Percentiles rank a stretch among this genome's conserved stretches.
Conservation (phyloP, 148 eudicot genomes). For the Cornus kousa region DNA sequence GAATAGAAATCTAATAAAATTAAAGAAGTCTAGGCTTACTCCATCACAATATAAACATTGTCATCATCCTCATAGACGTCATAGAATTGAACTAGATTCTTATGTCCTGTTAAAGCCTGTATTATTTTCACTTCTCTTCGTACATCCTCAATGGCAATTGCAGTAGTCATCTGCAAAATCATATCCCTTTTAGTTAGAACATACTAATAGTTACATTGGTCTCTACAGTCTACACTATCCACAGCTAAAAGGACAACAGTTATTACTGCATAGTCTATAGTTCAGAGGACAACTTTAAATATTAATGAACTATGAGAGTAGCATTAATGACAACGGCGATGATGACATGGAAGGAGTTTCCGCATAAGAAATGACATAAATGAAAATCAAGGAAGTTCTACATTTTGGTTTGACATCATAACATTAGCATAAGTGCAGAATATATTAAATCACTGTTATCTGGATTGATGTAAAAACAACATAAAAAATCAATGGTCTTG, state of each 20-base stretch:
- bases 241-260: not conserved
- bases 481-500: not conserved
- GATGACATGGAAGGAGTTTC: not conserved
- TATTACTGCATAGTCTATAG: not conserved
- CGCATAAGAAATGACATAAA: constrained; percentile 5
- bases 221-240: not conserved
- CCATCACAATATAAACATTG: constrained; percentile 87
- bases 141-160: constrained; percentile 89
- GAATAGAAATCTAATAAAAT: not conserved
- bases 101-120: constrained; percentile 77
- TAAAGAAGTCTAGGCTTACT: constrained; percentile 47
- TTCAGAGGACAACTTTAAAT: not conserved
- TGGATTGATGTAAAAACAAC: not conserved
- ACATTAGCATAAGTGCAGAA: not conserved
- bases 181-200: constrained; percentile 17
- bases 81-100: constrained; percentile 75
- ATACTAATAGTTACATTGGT: constrained; percentile 11
- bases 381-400: not conserved
- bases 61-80: constrained; percentile 89
- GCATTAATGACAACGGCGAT: not conserved
- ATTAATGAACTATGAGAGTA: not conserved
- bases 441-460: not conserved
- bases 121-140: constrained; percentile 85
- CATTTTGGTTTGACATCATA: not conserved
- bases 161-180: constrained; percentile 78